A percentile compares a stretch with the other conserved stretches of the same genome.
These are phyloP conservation scores for Alternaria sp. DNA, from an alignment of 2,329 filamentous ascomycete species.

Conservation along the genomic window DNA sequence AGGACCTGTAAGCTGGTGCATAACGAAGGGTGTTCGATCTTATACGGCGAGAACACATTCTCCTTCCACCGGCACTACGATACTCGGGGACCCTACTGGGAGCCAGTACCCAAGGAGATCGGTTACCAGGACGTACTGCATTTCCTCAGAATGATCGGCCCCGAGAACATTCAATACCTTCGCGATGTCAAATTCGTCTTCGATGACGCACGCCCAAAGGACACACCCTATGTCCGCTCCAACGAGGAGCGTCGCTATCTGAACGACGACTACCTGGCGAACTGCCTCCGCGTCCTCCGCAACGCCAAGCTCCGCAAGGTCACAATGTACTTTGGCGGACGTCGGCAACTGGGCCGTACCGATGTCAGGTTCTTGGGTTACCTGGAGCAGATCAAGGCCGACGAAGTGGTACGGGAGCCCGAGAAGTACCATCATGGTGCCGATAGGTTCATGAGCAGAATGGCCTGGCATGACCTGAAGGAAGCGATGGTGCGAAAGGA, in stretches of 20 bases:
- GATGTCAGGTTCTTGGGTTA: conserved; percentile 55
- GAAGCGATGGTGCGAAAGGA: conserved; percentile 46
- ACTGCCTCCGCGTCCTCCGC: conserved; percentile 53
- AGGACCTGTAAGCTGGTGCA: conserved; percentile 54
- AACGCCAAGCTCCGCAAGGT: conserved; percentile 52
- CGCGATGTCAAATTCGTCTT: conserved; percentile 54
- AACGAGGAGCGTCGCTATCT: conserved; percentile 57
- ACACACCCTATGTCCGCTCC: conserved; percentile 47
- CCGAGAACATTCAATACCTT: conserved; percentile 54
- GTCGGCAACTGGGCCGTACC: conserved; percentile 37
- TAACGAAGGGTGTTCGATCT: conserved; percentile 54
- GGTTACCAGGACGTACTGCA: conserved; percentile 55
- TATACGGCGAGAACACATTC: conserved; percentile 60
- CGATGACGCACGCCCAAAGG: conserved; percentile 53
- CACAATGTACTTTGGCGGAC: conserved; percentile 52
- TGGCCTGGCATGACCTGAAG: conserved; percentile 41
- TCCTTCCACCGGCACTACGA: conserved; percentile 48
- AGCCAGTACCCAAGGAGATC: conserved; percentile 52
- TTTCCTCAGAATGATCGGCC: conserved; percentile 56
- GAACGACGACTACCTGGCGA: conserved; percentile 55
- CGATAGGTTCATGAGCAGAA: conserved; percentile 41
- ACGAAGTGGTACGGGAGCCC: conserved; percentile 44
- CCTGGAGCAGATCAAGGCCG: conserved; percentile 53
- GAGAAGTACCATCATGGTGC: conserved; percentile 20
- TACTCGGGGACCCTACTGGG: conserved; percentile 51